Evolutionary conservation across 257 asterid genomes (phyloP), one percentile per base, ranked within the genome.

Genomic region (Euphrasia confusa): DNA sequence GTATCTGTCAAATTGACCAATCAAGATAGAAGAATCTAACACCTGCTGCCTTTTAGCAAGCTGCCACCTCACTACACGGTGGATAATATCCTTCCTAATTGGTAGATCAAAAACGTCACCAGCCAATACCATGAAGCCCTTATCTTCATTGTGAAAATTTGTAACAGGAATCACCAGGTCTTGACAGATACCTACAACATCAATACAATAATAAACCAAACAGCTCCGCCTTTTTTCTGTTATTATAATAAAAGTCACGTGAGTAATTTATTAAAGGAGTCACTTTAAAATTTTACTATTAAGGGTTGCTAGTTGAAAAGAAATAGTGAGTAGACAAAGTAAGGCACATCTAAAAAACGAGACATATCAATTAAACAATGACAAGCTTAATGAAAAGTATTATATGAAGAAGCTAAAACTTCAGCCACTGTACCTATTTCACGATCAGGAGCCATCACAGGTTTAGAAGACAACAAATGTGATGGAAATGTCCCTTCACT

Each of bases 31-130:
- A 21, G 42, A 54, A 14, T 33, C 47, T 35, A 50, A 10, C 10
- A 88, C 98, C 95, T 92, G 97, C 70, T 79, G 97, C 48, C 91
- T 75, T 75, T 91, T 91, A 21, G 98, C 98, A 58, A 88, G 98
- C 84, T 91, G 98, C 95, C 95, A 91, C 73, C 97, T 86, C n/a
- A 89, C 97, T 52, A 92, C 99, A 66, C 95, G 97, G 54, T 92
- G 99, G 64, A 89, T 74, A 61, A 92, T 89, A 80, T 89, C 99
- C 73, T 84, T 92, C 79, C 93, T 83, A 32, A 92, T 79, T 33
- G 97, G 96, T 10, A 88, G 95, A 71, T 88, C 95, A 72, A 92
- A 92, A 48, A 92, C 91, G 74, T 86, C 95, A 69, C 97, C 99
- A 68, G 89, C 82, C 84, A 92, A 80, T 68, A 83, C 84, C 84